Evolutionary conservation across 768 basidiomycete species (phyloP), one percentile per base, ranked within the genome.

Genomic region (Lactarius quietus): DNA sequence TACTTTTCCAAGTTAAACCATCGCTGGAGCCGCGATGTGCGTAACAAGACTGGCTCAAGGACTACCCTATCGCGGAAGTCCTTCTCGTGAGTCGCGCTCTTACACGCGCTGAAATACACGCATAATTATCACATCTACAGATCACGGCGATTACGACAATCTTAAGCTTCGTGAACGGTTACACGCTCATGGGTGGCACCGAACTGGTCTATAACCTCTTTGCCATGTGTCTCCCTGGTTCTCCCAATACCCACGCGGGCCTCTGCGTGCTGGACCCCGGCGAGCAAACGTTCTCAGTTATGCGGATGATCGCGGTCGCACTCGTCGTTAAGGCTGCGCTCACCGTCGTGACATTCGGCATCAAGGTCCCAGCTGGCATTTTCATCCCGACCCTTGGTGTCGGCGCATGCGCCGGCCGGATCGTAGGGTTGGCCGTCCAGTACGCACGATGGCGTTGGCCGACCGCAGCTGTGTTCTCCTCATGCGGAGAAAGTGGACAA

Each of bases 341-440:
- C 61, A 95, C 93, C 0, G 79, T 94, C 59, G 81, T 96, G 41
- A 98, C 96, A 0, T 98, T 98, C 66, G 97, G 96, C 8, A 92
- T 96, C 78, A 92, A 89, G 72, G 72, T 93, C 20, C 91, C 91
- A 56, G 94, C 95, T 17, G 96, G 97, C 4, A 97, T 98, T 70
- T 99, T 99, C 76, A 93, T 99, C 45, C 97, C 97, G 0, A 92
- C 94, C 0, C 84, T 99, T 9, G 94, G 90, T 17, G 95, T 96
- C 14, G 95, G 96, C 29, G 95, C 95, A 0, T 95, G 94, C 72
- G 90, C 91, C 33, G 97, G 97, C 2, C 83, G 96, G 28, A 84
- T 98, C 39, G 71, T 93, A 39, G 96, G 96, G 41, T 85, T 97
- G 41, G 72, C 78, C 7, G 83, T 98, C 75, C 92, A 95, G 73